Conservation (phyloP, 768 basidiomycete genomes). For the Pulveroboletus ravenelii region DNA sequence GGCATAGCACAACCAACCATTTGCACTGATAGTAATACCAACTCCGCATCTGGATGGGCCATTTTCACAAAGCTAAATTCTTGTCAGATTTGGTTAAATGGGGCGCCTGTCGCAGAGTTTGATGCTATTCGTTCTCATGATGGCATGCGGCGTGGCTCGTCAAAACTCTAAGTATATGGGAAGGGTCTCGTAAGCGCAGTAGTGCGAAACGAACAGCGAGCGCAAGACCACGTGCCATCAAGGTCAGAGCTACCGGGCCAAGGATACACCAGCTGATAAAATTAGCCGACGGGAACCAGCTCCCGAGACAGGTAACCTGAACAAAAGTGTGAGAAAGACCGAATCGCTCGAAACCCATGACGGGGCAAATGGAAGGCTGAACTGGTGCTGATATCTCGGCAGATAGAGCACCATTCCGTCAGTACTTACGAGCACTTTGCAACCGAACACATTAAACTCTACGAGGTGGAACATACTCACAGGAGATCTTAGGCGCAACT, state of each 20-base stretch:
- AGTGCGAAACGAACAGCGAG: background rate
- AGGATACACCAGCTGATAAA: background rate
- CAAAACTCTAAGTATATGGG: constrained; percentile 16
- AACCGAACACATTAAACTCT: constrained; percentile 15
- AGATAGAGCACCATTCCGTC: constrained; percentile 4
- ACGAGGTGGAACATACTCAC: constrained; percentile 13
- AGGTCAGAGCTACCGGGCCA: too few species aligned
- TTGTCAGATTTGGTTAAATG: constrained; percentile 21
- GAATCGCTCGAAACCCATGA: background rate
- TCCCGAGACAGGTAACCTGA: constrained; percentile 12
- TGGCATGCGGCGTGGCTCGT: constrained; percentile 1
- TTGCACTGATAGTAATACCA: background rate
- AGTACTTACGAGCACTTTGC: background rate
- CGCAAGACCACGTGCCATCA: background rate
- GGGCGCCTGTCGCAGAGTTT: background rate
- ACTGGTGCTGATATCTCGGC: constrained; percentile 7
- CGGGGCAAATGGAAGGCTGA: background rate
- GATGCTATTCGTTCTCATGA: constrained; percentile 20
- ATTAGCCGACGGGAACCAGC: background rate
- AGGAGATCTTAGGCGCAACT: constrained; percentile 3
- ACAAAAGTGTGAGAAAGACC: constrained; percentile 19
- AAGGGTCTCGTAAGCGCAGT: constrained; percentile 18
- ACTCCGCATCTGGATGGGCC: background rate
- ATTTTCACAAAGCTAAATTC: background rate
- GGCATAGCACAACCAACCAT: background rate